Percentiles rank a stretch among this genome's conserved stretches.
These are phyloP conservation scores for Botrytis byssoidea DNA, from an alignment of 2,329 filamentous ascomycete species.

Conservation along the genomic window DNA sequence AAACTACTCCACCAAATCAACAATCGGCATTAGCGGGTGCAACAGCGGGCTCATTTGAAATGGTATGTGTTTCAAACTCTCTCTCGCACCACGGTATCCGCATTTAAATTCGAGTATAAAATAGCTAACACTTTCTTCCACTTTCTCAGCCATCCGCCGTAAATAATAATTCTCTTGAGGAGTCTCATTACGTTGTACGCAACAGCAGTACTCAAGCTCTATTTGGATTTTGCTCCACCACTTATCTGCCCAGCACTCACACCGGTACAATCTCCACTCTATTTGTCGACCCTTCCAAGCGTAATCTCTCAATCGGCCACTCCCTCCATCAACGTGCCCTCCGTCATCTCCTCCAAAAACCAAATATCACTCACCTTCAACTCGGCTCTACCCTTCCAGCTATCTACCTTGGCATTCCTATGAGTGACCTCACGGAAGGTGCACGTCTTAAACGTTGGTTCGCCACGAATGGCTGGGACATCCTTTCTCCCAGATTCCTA, in stretches of 20 bases:
- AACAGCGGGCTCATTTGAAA: slow-evolving; percentile 71
- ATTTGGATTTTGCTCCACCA: slow-evolving; percentile 90
- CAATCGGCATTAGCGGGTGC: slow-evolving; percentile 63
- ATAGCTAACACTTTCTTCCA: neutral
- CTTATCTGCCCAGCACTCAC: slow-evolving; percentile 59
- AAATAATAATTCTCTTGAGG: slow-evolving; percentile 46
- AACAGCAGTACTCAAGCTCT: slow-evolving; percentile 90
- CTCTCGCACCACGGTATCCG: neutral
- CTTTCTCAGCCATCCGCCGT: neutral
- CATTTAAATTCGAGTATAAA: neutral
- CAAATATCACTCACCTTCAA: slow-evolving; percentile 52
- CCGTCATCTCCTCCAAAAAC: slow-evolving; percentile 70
- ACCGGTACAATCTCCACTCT: slow-evolving; percentile 75
- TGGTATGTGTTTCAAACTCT: slow-evolving; percentile 44
- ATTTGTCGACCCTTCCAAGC: slow-evolving; percentile 83
- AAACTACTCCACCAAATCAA: slow-evolving; percentile 63
- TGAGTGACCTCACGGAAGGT: slow-evolving; percentile 52
- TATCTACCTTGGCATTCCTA: slow-evolving; percentile 83
- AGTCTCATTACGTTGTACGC: slow-evolving; percentile 86
- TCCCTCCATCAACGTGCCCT: slow-evolving; percentile 86
- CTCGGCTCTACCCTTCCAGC: slow-evolving; percentile 78
- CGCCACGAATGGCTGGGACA: slow-evolving; percentile 85
- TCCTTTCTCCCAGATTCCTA: slow-evolving; percentile 58
- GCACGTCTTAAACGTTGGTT: slow-evolving; percentile 68
- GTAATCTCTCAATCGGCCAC: slow-evolving; percentile 85